These are phyloP conservation scores for Sapria himalayana DNA, from an alignment of 345 rosid species.

Conservation along the genomic window DNA sequence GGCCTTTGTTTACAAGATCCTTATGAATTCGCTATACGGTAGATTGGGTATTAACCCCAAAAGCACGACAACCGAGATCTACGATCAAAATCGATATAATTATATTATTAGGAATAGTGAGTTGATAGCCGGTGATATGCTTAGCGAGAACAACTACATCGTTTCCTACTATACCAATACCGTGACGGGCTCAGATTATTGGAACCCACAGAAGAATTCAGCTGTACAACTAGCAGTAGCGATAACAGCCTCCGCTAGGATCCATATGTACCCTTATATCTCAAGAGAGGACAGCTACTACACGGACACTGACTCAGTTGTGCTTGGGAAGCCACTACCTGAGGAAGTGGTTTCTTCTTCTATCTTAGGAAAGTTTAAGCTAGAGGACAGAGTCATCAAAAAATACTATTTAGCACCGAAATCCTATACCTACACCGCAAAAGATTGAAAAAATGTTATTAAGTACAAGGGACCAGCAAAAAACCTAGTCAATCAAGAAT, in stretches of 20 bases:
- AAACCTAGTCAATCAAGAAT: not conserved
- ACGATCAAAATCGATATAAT: not conserved
- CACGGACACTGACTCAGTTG: conserved; percentile 1
- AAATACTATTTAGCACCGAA: not conserved
- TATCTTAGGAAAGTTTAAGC: not conserved
- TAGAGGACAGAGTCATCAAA: not conserved
- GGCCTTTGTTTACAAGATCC: not conserved
- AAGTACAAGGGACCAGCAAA: not conserved
- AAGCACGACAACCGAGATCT: not conserved
- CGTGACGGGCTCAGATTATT: not conserved
- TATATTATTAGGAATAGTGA: not conserved
- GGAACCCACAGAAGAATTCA: not conserved
- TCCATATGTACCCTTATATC: conserved; percentile 1
- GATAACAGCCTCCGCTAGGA: not conserved
- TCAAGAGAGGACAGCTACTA: not conserved
- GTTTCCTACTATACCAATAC: not conserved
- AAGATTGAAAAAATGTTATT: not conserved
- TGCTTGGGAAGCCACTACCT: not conserved
- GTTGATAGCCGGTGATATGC: not conserved
- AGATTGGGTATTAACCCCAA: conserved; percentile 1
- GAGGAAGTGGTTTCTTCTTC: not conserved
- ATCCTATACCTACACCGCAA: not conserved
- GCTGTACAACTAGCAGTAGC: not conserved
- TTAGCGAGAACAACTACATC: not conserved
- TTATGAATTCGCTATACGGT: not conserved